Evolutionary conservation across 192 early-diverging fungal genomes (phyloP).

Genomic region (Coemansia sp.): DNA sequence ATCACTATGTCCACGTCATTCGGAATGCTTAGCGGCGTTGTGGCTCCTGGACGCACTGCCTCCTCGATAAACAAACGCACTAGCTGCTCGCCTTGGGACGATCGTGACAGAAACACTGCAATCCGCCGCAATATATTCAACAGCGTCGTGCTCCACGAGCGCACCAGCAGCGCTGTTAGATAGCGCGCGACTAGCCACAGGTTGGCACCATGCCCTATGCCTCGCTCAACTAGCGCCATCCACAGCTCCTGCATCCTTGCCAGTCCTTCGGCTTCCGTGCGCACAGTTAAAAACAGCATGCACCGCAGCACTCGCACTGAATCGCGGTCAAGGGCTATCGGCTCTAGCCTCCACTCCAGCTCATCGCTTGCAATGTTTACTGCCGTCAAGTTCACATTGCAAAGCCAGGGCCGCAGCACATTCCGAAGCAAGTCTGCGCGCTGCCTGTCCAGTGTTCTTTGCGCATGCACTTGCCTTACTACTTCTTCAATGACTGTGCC

Average conservation of each 20-base stretch:
- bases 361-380: neutral
- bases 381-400: conserved; percentile 23
- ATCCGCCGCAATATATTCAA: conserved; percentile 35
- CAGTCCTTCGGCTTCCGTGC: conserved; percentile 15
- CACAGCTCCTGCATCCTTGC: conserved; percentile 37
- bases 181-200: conserved; percentile 38
- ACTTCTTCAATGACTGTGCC: conserved; percentile 20
- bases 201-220: conserved; percentile 4
- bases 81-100: conserved; percentile 28
- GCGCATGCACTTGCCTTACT: conserved; percentile 39
- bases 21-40: conserved; percentile 13
- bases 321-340: conserved; percentile 26
- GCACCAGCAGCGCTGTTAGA: conserved; percentile 23
- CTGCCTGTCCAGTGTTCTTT: conserved; percentile 9
- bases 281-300: conserved; percentile 41
- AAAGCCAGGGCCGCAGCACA: conserved; percentile 37
- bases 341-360: conserved; percentile 13
- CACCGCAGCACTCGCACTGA: conserved; percentile 46
- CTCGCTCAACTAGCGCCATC: conserved; percentile 25
- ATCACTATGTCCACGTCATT: neutral
- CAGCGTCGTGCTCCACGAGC: conserved; percentile 27
- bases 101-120: conserved; percentile 45
- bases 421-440: conserved; percentile 14
- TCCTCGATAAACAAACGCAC: conserved; percentile 28
- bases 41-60: conserved; percentile 18